Base-by-base conservation (phyloP, 441 rosid species). In the Breynia disticha region DNA sequence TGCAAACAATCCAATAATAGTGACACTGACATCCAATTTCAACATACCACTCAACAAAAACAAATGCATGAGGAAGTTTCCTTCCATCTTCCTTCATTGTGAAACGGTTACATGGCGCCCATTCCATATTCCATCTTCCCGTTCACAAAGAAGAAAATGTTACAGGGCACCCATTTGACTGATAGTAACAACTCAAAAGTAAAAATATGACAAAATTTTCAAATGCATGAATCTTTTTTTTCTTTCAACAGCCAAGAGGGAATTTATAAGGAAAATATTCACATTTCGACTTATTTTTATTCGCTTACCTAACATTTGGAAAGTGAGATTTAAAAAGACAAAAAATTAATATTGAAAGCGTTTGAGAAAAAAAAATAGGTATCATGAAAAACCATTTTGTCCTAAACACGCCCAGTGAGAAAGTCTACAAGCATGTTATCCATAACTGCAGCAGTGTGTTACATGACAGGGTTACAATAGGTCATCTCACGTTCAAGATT, bases 21-120 rank as follows among this genome's bases (percentile, higher is more conserved):
- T 7, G 57, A 60, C 11, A 18, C 35, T 52, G 48, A 44, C 53
- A 54, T 37, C 18, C 24, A 55, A 19, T 28, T 41, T 7, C 28
- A 16, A 43, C 28, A 14, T 28, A 19, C 41, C 48, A 14, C 48
- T 56, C 48, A 60, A 43, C 1, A 41, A 28, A 41, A 41, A 9
- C 10, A 41, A 41, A 41, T 15, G 2, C 15, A 41, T 41, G n/a
- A 41, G 44, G 44, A 41, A 41, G 44, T 4, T 41, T 41, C 44
- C 44, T 41, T 41, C 0, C 44, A 41, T 41, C 44, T 41, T 41
- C n/a, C 9, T 15, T 41, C n/a, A n/a, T n/a, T n/a, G n/a, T n/a
- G n/a, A n/a, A n/a, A n/a, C n/a, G n/a, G n/a, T n/a, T n/a, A n/a
- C n/a, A n/a, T n/a, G n/a, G n/a, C n/a, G n/a, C n/a, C n/a, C n/a